Evolutionary conservation across 2,329 filamentous ascomycete species (phyloP).

Genomic region (Fusarium pseudoanthophilum): DNA sequence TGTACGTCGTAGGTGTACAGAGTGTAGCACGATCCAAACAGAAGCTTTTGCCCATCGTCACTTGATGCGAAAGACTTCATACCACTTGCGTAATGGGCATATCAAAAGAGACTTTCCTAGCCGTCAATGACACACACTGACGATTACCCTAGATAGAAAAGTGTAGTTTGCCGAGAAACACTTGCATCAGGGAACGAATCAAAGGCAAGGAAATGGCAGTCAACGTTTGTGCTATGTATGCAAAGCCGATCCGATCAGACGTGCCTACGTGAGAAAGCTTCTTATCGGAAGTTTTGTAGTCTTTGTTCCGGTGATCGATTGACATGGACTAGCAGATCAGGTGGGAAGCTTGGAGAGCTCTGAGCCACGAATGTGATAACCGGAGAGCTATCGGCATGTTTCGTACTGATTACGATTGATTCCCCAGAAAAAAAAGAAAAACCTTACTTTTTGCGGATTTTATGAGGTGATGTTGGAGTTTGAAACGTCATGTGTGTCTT

Average conservation of each 20-base stretch:
- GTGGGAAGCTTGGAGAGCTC: conserved; percentile 8
- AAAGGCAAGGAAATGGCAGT: not conserved
- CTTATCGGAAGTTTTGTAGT: not conserved
- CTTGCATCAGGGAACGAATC: conserved; percentile 27
- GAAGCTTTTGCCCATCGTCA: conserved; percentile 8
- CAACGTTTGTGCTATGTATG: conserved; percentile 27
- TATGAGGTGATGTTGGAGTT: conserved; percentile 31
- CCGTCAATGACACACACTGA: conserved; percentile 16
- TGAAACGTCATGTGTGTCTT: conserved; percentile 30
- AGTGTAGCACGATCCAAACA: conserved; percentile 4
- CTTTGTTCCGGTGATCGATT: not conserved
- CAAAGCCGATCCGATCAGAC: conserved; percentile 22
- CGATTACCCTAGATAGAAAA: conserved; percentile 27
- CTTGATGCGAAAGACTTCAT: conserved; percentile 10
- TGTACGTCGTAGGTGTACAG: not conserved
- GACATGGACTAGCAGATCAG: conserved; percentile 4
- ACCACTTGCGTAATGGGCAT: conserved; percentile 29
- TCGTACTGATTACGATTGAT: conserved; percentile 10
- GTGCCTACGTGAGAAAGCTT: not conserved
- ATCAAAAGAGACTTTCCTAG: conserved; percentile 17
- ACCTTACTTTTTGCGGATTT: not conserved
- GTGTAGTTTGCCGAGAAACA: not conserved
- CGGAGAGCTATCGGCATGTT: not conserved
- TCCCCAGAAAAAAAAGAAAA: conserved; percentile 6
- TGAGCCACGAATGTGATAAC: not conserved